Conservation (phyloP, 2,329 filamentous ascomycete species). For the Verruconis gallopava region DNA sequence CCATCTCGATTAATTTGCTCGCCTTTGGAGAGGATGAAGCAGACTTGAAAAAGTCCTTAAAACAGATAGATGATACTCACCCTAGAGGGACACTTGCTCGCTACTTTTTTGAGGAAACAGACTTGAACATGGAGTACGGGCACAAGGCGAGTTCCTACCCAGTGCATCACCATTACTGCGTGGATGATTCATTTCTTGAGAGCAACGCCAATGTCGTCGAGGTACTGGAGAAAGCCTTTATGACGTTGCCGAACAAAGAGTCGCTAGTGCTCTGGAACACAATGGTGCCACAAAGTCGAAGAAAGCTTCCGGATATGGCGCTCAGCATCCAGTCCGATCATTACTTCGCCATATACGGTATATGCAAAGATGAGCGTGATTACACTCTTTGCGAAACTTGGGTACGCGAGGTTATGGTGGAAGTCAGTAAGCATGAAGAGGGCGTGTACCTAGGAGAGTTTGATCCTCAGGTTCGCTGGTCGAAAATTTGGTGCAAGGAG, state of each 20-base stretch:
- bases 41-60: no score
- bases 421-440: not conserved
- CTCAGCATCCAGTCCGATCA: not conserved
- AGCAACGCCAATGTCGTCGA: no score
- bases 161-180: no score
- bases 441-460: not conserved
- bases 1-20: no score
- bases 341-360: not conserved
- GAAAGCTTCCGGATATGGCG: not conserved
- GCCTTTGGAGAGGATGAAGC: no score
- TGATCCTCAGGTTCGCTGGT: not conserved
- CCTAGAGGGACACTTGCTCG: no score
- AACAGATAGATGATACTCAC: no score
- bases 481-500: constrained; percentile 36
- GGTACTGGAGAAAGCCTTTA: not conserved
- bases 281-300: not conserved
- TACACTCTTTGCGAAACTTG: not conserved
- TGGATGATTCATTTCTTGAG: no score
- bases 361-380: not conserved
- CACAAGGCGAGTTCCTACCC: no score
- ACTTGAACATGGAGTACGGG: no score
- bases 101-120: no score
- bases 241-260: not conserved
- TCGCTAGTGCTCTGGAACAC: not conserved
- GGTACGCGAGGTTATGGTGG: not conserved